Conservation (phyloP, 2,329 filamentous ascomycete genomes). For the Cyclaneusma minus region DNA sequence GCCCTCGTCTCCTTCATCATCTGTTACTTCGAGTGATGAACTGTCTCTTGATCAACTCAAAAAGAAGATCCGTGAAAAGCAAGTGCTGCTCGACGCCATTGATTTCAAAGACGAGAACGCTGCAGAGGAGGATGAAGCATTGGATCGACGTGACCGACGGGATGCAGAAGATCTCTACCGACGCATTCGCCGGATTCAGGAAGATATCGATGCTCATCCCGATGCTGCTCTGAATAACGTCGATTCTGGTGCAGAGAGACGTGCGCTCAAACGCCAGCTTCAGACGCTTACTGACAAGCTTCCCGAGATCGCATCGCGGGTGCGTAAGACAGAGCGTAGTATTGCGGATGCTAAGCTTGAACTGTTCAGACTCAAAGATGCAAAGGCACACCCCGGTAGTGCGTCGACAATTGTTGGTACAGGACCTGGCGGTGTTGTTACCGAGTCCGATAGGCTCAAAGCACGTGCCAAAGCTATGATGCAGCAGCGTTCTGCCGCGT, state of each 20-base stretch:
- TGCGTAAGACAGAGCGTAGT: constrained; percentile 76
- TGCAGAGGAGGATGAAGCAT: constrained; percentile 76
- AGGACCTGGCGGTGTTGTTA: constrained; percentile 77
- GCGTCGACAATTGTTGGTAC: constrained; percentile 76
- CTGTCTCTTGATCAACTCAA: constrained; percentile 72
- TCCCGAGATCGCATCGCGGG: constrained; percentile 81
- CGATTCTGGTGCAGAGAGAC: constrained; percentile 78
- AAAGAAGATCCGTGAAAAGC: constrained; percentile 88
- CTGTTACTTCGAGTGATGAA: constrained; percentile 60
- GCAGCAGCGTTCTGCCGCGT: constrained; percentile 87
- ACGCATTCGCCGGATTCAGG: constrained; percentile 78
- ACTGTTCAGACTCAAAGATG: constrained; percentile 83
- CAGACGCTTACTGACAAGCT: constrained; percentile 80
- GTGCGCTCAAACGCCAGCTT: constrained; percentile 75
- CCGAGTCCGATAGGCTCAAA: constrained; percentile 87
- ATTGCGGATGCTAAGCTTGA: constrained; percentile 88
- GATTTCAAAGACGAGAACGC: constrained; percentile 90
- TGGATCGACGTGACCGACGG: constrained; percentile 78
- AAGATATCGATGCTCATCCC: constrained; percentile 87
- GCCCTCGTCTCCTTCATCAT: constrained; percentile 57
- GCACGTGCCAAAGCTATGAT: constrained; percentile 95
- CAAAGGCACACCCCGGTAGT: constrained; percentile 76
- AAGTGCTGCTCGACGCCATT: constrained; percentile 86
- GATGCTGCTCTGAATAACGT: constrained; percentile 53
- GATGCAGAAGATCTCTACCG: constrained; percentile 92